Percentiles rank a stretch among this genome's conserved stretches.
These are phyloP conservation scores for Lachancea nothofagi DNA, from an alignment of 805 yeast species.

Conservation along the genomic window DNA sequence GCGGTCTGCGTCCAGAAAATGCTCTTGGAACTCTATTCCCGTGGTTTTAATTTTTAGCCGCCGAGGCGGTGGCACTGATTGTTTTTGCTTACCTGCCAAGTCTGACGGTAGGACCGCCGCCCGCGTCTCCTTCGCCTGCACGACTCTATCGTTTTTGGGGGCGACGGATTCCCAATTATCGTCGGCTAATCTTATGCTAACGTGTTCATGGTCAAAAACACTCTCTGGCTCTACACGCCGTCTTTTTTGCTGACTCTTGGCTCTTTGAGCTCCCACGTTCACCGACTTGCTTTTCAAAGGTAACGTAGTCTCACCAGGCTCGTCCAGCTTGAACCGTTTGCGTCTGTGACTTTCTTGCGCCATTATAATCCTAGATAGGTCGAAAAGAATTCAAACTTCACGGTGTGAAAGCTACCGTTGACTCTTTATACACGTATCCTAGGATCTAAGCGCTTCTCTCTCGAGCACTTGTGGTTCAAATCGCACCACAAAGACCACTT, in stretches of 20 bases:
- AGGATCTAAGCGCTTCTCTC: slow-evolving; percentile 46
- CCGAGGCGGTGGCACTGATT: slow-evolving; percentile 7
- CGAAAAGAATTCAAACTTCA: background rate
- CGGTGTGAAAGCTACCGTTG: background rate
- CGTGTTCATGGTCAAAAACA: slow-evolving; percentile 3
- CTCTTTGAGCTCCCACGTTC: background rate
- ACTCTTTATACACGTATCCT: background rate
- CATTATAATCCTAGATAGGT: background rate
- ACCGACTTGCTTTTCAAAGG: slow-evolving; percentile 2
- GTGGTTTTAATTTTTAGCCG: slow-evolving; percentile 10
- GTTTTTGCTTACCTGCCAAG: background rate
- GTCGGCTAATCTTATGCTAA: background rate
- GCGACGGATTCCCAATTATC: background rate
- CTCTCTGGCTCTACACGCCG: background rate
- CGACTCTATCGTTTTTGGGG: background rate
- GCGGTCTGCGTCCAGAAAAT: slow-evolving; percentile 11
- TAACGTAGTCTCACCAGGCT: background rate
- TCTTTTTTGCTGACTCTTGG: background rate
- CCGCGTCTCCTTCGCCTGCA: too few species aligned
- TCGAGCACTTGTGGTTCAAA: slow-evolving; percentile 55
- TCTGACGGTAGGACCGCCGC: background rate
- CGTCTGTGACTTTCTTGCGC: background rate
- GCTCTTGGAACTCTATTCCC: background rate
- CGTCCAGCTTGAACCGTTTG: slow-evolving; percentile 5
- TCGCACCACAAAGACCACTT: slow-evolving; percentile 72